Percentiles rank a stretch among this genome's conserved stretches.
Evolutionary conservation across 768 basidiomycete species (phyloP).

Genomic region (Pleurotus ostreatus): DNA sequence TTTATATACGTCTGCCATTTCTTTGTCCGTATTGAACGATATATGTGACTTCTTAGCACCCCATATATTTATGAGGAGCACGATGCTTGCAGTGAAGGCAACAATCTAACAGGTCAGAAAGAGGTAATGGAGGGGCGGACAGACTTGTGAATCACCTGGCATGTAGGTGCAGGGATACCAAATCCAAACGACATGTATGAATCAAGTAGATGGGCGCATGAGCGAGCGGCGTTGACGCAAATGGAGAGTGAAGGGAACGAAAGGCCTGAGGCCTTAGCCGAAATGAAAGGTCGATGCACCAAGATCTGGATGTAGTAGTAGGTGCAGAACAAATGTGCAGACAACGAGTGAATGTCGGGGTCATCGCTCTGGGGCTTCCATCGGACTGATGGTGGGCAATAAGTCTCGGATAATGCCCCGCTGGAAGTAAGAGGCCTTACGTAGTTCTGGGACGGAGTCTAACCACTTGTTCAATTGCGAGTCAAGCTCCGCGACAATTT

Average conservation of each 20-base stretch:
- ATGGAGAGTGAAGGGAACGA: slow-evolving; percentile 59
- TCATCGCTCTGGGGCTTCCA: slow-evolving; percentile 23
- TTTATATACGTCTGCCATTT: slow-evolving; percentile 38
- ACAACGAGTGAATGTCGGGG: slow-evolving; percentile 16
- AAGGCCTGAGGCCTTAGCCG: slow-evolving; percentile 31
- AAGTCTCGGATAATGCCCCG: too few species aligned
- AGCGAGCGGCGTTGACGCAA: slow-evolving; percentile 68
- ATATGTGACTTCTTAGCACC: slow-evolving; percentile 30
- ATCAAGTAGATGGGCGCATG: slow-evolving; percentile 55
- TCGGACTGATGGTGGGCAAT: slow-evolving; percentile 20
- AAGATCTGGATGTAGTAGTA: slow-evolving; percentile 43
- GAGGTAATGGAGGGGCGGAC: too few species aligned
- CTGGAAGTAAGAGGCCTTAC: slow-evolving; percentile 18
- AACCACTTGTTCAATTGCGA: slow-evolving; percentile 62
- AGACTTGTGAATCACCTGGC: slow-evolving; percentile 9
- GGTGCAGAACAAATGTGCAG: slow-evolving; percentile 15
- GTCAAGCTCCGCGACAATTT: slow-evolving; percentile 56
- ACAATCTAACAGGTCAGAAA: slow-evolving; percentile 10
- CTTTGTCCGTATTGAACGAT: slow-evolving; percentile 26
- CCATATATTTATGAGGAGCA: slow-evolving; percentile 50
- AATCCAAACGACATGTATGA: slow-evolving; percentile 11
- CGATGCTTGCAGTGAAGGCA: slow-evolving; percentile 25
- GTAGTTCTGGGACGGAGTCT: slow-evolving; percentile 47
- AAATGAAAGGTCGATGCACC: slow-evolving; percentile 69
- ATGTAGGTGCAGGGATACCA: slow-evolving; percentile 12